Evolutionary conservation across 805 yeast species (phyloP), one percentile per base, ranked within the genome.

Genomic region (Myxozyma lipomycoides): DNA sequence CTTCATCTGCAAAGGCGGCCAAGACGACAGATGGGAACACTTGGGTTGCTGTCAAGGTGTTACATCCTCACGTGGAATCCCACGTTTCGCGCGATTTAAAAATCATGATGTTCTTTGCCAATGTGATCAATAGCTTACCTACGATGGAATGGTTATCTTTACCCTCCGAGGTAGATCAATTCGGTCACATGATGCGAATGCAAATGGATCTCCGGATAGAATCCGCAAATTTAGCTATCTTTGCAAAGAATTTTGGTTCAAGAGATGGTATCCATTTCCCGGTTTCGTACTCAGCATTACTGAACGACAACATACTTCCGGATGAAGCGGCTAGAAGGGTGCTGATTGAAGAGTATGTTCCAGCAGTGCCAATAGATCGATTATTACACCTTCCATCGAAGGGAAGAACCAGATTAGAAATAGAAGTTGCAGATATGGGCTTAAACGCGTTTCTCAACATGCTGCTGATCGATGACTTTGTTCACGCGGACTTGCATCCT

Each of bases 121-220:
- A 69, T 40, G 47, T 75, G 1, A 78, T 93, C 45, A 82, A 90
- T 61, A 61, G 65, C 4, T 71, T 93, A 4, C 99, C 99, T 3
- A 88, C 95, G 0, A 87, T 93, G 95, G 97, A 93, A 65, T 93
- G 99, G 99, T 73, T 93, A 3, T 86, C 96, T 2, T 71, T 93
- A 43, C 98, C 98, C 0, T 91, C 84, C 54, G 98, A 93, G 66
- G 98, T 91, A 2, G 85, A 82, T 39, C 93, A 90, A 62, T 93
- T 93, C 65, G 77, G 87, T 1, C 71, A 80, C 0, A 75, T 93
- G 71, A 91, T 93, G 98, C 80, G 81, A 36, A 67, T 87, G 44
- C 99, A 93, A 67, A 71, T 93, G 50, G 98, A 93, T 68, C 70
- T 93, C 51, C 73, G 97, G 57, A 86, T 93, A 34, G 99, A 93